These are phyloP conservation scores for Torulaspora microellipsoides DNA, from an alignment of 805 yeast species.

Conservation along the genomic window DNA sequence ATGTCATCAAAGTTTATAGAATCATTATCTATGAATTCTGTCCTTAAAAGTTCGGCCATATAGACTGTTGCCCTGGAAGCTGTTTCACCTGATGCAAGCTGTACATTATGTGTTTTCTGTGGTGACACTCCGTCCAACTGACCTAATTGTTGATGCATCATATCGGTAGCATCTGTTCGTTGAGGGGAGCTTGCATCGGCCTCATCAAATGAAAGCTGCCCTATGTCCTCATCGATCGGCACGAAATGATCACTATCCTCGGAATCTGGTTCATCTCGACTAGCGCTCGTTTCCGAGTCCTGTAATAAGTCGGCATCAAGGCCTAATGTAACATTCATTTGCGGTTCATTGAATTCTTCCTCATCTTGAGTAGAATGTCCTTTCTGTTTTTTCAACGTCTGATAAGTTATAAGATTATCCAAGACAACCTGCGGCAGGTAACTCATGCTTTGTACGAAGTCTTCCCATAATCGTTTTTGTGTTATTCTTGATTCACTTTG, in stretches of 20 bases:
- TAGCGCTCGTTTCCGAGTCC: constrained; percentile 2
- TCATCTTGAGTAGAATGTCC: constrained; percentile 1
- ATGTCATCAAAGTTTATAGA: constrained; percentile 14
- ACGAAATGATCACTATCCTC: constrained; percentile 16
- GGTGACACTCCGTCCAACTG: constrained; percentile 2
- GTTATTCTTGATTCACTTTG: not conserved
- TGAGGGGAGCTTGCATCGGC: constrained; percentile 1
- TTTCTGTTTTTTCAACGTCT: constrained; percentile 22
- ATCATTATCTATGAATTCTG: constrained; percentile 14
- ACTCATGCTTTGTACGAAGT: constrained; percentile 16
- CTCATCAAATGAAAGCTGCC: constrained; percentile 7
- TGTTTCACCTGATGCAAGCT: constrained; percentile 19
- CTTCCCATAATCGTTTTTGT: constrained; percentile 23
- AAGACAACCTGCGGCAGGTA: constrained; percentile 21
- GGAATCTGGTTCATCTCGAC: constrained; percentile 4
- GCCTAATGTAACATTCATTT: constrained; percentile 25
- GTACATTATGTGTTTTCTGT: constrained; percentile 14
- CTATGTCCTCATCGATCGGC: constrained; percentile 16
- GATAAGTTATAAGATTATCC: constrained; percentile 16
- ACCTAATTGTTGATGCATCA: constrained; percentile 5
- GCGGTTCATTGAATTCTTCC: constrained; percentile 15
- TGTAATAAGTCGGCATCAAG: constrained; percentile 18
- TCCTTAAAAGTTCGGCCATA: constrained; percentile 27
- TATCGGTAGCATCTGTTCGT: constrained; percentile 2
- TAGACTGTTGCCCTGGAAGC: constrained; percentile 28